Evolutionary conservation across 441 rosid species (phyloP).

Genomic region (Croton setiger): DNA sequence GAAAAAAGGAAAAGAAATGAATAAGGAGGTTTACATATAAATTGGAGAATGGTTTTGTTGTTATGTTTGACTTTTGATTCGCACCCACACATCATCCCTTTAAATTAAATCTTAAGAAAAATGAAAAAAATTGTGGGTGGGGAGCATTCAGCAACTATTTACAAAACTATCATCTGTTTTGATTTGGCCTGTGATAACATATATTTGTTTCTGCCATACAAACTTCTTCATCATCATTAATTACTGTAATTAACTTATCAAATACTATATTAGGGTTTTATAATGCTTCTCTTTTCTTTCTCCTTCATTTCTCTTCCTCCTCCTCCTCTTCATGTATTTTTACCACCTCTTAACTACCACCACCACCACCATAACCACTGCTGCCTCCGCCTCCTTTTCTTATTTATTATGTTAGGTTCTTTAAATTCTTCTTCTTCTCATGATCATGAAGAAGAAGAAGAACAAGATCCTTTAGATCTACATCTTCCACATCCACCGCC

Average conservation of each 20-base stretch:
- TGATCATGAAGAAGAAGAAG: conserved; percentile 13
- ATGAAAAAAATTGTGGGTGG: conserved; percentile 6
- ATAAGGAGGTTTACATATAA: background rate
- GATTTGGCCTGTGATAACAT: background rate
- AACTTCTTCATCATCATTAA: background rate
- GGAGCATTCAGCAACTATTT: background rate
- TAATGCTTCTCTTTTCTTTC: background rate
- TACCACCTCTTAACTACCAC: too few relatives aligned
- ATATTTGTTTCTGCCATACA: conserved; percentile 6
- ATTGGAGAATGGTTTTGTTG: background rate
- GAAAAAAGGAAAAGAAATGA: background rate
- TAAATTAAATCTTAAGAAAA: too few relatives aligned
- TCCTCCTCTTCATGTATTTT: background rate
- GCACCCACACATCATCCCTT: too few relatives aligned
- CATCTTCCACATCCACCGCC: background rate
- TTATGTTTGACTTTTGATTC: conserved; percentile 16
- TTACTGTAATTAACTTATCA: background rate
- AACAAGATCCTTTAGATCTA: conserved; percentile 15
- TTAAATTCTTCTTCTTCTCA: conserved; percentile 20
- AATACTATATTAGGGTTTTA: conserved; percentile 14
- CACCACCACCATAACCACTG: background rate
- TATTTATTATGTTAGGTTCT: conserved; percentile 14
- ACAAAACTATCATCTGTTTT: background rate
- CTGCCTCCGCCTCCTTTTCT: too few relatives aligned
- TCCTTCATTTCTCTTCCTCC: background rate